Conservation (phyloP, 768 basidiomycete genomes). For the Tubosaeta brunneosetosa region DNA sequence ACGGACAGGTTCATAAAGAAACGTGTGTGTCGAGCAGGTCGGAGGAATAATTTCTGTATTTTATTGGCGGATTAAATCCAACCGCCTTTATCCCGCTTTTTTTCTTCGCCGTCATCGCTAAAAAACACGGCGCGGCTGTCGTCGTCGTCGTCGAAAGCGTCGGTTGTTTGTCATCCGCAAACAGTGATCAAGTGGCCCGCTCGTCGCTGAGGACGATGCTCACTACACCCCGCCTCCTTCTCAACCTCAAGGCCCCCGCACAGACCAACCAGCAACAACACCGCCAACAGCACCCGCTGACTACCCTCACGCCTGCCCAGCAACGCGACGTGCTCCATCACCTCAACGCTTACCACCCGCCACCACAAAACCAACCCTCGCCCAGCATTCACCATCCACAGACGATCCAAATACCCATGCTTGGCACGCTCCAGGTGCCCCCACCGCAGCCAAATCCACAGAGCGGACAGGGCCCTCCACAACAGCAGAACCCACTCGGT, state of each 20-base stretch:
- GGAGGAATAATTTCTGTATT: slow-evolving; percentile 78
- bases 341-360: slow-evolving; percentile 27
- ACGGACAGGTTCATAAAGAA: slow-evolving; percentile 47
- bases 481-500: slow-evolving; percentile 51
- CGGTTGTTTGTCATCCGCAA: slow-evolving; percentile 30
- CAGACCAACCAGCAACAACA: slow-evolving; percentile 18
- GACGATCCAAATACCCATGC: slow-evolving; percentile 61
- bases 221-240: slow-evolving; percentile 30
- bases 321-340: slow-evolving; percentile 30
- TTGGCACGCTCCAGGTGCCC: slow-evolving; percentile 64
- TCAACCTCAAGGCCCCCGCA: slow-evolving; percentile 29
- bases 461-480: slow-evolving; percentile 37
- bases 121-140: slow-evolving; percentile 1
- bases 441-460: slow-evolving; percentile 44
- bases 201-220: slow-evolving; percentile 26
- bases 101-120: slow-evolving; percentile 4
- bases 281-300: slow-evolving; percentile 23
- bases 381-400: slow-evolving; percentile 36
- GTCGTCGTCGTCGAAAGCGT: slow-evolving; percentile 17
- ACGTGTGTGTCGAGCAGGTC: slow-evolving; percentile 53
- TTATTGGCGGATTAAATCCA: slow-evolving; percentile 26
- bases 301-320: slow-evolving; percentile 23
- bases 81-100: background rate
- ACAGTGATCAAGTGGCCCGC: slow-evolving; percentile 22
- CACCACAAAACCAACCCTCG: slow-evolving; percentile 18